Conservation (phyloP, 2,329 filamentous ascomycete species). For the Colletotrichum sp. region DNA sequence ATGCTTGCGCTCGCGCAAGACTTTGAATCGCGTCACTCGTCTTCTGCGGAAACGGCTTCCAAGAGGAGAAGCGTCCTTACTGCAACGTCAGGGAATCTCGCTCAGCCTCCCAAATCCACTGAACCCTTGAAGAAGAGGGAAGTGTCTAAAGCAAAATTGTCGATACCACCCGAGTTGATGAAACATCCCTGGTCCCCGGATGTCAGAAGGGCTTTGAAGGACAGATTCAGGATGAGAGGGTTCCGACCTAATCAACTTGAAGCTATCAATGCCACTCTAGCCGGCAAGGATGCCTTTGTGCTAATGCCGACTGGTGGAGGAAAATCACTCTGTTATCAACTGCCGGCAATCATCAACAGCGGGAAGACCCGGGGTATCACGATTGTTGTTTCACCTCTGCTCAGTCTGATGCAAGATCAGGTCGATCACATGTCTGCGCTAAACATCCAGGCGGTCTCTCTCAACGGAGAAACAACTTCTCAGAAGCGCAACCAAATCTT, state of each 20-base stretch:
- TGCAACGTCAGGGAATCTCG: conserved; percentile 55
- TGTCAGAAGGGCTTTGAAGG: conserved; percentile 79
- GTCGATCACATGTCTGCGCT: conserved; percentile 80
- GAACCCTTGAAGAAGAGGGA: conserved; percentile 35
- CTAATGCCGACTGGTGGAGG: conserved; percentile 98
- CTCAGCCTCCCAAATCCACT: conserved; percentile 35
- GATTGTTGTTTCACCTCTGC: conserved; percentile 89
- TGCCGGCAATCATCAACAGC: conserved; percentile 82
- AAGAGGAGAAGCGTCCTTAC: conserved; percentile 43
- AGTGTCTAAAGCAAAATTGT: conserved; percentile 32
- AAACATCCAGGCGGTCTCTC: conserved; percentile 78
- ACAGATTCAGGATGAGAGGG: conserved; percentile 82
- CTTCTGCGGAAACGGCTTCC: conserved; percentile 26
- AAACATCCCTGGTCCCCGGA: conserved; percentile 84
- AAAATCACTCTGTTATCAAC: conserved; percentile 95
- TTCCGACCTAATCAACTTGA: conserved; percentile 94
- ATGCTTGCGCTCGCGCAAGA: conserved; percentile 59
- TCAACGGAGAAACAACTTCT: conserved; percentile 77
- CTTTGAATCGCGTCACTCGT: conserved; percentile 49
- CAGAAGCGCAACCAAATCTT: conserved; percentile 72
- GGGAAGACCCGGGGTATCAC: conserved; percentile 88
- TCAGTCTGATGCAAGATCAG: conserved; percentile 98
- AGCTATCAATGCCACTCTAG: conserved; percentile 91
- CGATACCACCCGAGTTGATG: conserved; percentile 60
- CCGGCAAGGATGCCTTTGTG: conserved; percentile 89